Conservation (phyloP, 768 basidiomycete genomes). For the Psilocybe cubensis region DNA sequence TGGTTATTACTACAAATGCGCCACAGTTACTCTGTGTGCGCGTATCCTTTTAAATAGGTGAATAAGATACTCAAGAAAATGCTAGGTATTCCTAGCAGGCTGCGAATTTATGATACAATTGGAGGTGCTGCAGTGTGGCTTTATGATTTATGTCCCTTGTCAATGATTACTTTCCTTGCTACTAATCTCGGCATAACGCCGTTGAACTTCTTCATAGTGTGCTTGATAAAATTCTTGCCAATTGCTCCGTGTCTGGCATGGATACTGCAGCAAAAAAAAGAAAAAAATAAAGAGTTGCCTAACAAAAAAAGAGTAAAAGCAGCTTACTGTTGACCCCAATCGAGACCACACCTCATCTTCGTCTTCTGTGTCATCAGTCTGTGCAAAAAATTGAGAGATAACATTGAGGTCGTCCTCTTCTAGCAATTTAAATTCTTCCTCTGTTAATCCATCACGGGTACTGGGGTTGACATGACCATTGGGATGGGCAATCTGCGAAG, state of each 20-base stretch:
- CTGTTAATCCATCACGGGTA: neutral
- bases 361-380: conserved; percentile 44
- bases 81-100: neutral
- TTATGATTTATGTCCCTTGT: too few relatives aligned
- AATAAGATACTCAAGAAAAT: neutral
- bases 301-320: neutral
- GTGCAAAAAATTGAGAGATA: conserved; percentile 60
- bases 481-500: neutral
- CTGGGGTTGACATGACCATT: neutral
- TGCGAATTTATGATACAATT: neutral
- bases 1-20: neutral
- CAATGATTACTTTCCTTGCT: neutral
- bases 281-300: neutral
- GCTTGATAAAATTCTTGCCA: conserved; percentile 59
- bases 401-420: conserved; percentile 49
- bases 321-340: conserved; percentile 49
- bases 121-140: too few relatives aligned
- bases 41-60: neutral
- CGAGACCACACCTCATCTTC: conserved; percentile 49
- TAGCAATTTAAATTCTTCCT: conserved; percentile 2
- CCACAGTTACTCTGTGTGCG: neutral
- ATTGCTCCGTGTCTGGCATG: conserved; percentile 41
- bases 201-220: conserved; percentile 43
- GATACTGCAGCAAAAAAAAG: conserved; percentile 32
- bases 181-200: conserved; percentile 33